Percentiles rank a stretch among this genome's conserved stretches.
These are phyloP conservation scores for Fusarium sp. DNA, from an alignment of 2,329 filamentous ascomycete genomes.

Conservation along the genomic window DNA sequence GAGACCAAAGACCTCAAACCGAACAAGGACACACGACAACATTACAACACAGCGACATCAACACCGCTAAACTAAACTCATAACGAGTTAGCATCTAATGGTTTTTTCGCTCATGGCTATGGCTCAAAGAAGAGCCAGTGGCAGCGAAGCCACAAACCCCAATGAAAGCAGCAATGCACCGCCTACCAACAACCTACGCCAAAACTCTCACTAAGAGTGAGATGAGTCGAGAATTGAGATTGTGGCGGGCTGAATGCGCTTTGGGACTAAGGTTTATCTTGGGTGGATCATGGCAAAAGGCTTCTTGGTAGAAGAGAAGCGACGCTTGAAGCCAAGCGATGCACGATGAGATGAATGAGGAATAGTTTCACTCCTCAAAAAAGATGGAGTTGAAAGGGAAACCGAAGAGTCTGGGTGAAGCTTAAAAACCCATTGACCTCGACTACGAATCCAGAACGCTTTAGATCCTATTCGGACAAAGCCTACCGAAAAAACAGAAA, in stretches of 20 bases:
- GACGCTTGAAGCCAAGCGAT: slow-evolving; percentile 22
- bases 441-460: slow-evolving; percentile 22
- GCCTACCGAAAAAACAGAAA: slow-evolving; percentile 8
- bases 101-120: slow-evolving; percentile 19
- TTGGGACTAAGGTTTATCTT: slow-evolving; percentile 25
- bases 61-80: slow-evolving; percentile 15
- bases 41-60: slow-evolving; percentile 25
- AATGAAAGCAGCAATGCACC: slow-evolving; percentile 22
- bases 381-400: slow-evolving; percentile 23
- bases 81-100: slow-evolving; percentile 3
- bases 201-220: slow-evolving; percentile 10
- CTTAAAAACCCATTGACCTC: slow-evolving; percentile 3
- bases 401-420: slow-evolving; percentile 20
- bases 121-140: slow-evolving; percentile 28
- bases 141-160: slow-evolving; percentile 32
- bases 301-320: slow-evolving; percentile 28
- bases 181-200: slow-evolving; percentile 22
- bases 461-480: slow-evolving; percentile 19
- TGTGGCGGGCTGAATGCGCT: slow-evolving; percentile 35
- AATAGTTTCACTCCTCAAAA: slow-evolving; percentile 27
- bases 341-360: slow-evolving; percentile 32
- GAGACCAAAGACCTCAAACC: slow-evolving; percentile 27
- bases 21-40: slow-evolving; percentile 27
- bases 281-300: slow-evolving; percentile 22
- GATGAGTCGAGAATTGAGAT: slow-evolving; percentile 12